Evolutionary conservation across 768 basidiomycete species (phyloP).

Genomic region (Naganishia vaughanmartiniae): DNA sequence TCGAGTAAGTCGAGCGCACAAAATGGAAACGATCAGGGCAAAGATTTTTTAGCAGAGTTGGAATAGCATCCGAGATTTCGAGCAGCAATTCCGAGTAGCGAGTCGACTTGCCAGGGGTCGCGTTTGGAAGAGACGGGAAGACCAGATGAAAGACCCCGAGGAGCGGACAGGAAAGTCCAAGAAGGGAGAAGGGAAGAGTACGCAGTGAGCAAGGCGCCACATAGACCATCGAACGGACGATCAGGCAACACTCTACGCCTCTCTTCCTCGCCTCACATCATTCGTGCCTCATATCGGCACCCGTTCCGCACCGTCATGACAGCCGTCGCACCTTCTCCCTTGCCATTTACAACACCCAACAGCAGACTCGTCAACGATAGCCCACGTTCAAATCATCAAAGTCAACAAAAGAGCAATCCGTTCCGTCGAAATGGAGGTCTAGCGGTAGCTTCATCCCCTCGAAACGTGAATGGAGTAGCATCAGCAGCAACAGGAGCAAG

Average conservation of each 20-base stretch:
- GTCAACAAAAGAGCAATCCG: conserved; percentile 1
- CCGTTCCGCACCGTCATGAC: conserved; percentile 6
- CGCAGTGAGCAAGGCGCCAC: too few species aligned
- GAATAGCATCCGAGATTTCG: conserved; percentile 1
- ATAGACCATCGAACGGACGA: too few species aligned
- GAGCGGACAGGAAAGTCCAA: too few species aligned
- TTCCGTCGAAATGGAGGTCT: neutral
- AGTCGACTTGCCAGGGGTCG: too few species aligned
- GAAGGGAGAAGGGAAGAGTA: too few species aligned
- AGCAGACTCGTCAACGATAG: neutral
- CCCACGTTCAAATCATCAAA: conserved; percentile 22
- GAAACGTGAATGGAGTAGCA: conserved; percentile 11
- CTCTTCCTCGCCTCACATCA: neutral
- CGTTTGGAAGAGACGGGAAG: neutral
- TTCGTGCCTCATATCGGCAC: conserved; percentile 27
- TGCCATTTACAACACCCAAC: neutral
- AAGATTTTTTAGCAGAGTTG: neutral
- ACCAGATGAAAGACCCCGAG: too few species aligned
- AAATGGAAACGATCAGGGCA: too few species aligned
- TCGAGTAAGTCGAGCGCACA: conserved; percentile 15
- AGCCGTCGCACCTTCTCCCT: conserved; percentile 19
- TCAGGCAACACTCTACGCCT: too few species aligned
- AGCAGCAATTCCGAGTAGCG: neutral
- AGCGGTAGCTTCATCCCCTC: neutral
- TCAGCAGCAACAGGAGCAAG: conserved; percentile 22